Evolutionary conservation across 768 basidiomycete species (phyloP).

Genomic region (Lenzites betulinus): DNA sequence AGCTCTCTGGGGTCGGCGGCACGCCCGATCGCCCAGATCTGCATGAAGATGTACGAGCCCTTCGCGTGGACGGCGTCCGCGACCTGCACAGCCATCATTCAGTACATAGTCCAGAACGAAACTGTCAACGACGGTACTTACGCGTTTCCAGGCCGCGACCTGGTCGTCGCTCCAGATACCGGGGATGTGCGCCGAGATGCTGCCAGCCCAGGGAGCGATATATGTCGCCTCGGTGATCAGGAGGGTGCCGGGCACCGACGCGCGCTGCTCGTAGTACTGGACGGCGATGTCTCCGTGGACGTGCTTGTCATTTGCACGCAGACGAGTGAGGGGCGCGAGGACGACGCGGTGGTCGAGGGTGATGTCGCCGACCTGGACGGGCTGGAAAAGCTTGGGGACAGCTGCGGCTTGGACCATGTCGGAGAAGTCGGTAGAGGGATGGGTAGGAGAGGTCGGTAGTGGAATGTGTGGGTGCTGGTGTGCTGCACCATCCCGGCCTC

Average conservation of each 20-base stretch:
- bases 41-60: conserved; percentile 53
- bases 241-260: conserved; percentile 48
- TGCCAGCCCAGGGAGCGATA: too few species aligned
- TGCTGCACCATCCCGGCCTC: too few species aligned
- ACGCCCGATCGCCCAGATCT: conserved; percentile 60
- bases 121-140: too few species aligned
- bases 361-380: too few species aligned
- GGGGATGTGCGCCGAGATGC: conserved; percentile 48
- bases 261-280: conserved; percentile 52
- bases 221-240: conserved; percentile 59
- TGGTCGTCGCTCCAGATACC: conserved; percentile 67
- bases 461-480: too few species aligned
- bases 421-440: too few species aligned
- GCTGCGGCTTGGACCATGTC: too few species aligned
- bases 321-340: conserved; percentile 54
- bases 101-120: too few species aligned
- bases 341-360: conserved; percentile 55
- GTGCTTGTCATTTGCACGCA: conserved; percentile 38
- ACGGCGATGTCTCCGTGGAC: conserved; percentile 40
- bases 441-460: too few species aligned
- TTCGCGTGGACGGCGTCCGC: conserved; percentile 57
- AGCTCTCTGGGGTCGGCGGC: conserved; percentile 38
- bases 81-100: too few species aligned
- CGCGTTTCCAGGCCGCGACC: conserved; percentile 49
- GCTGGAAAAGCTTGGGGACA: too few species aligned